phyloP scores from a whole-genome alignment of 441 rosid genomes.

The Dalechampia spathulata region DNA sequence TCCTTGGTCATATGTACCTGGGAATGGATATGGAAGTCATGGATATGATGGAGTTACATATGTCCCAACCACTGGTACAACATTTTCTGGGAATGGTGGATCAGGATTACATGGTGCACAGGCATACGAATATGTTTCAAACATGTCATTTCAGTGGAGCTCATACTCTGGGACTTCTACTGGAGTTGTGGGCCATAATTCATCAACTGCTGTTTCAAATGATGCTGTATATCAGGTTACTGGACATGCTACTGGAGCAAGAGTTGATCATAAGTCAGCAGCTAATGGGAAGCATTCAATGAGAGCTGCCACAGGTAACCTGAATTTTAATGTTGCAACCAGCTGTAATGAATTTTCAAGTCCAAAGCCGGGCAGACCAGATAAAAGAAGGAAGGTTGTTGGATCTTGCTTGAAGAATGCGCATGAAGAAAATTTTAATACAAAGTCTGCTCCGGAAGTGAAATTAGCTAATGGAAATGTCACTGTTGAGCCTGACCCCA shows the following conservation, averaged over 20 bases:
- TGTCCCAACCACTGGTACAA: constrained; percentile 54
- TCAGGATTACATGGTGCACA: constrained; percentile 66
- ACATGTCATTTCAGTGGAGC: constrained; percentile 74
- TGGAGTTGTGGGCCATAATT: constrained; percentile 49
- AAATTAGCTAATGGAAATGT: constrained; percentile 30
- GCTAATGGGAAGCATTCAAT: constrained; percentile 43
- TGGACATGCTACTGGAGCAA: constrained; percentile 37
- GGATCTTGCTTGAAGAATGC: constrained; percentile 28
- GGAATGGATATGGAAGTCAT: constrained; percentile 65
- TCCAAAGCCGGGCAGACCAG: constrained; percentile 46
- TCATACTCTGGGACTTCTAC: constrained; percentile 54
- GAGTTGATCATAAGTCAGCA: constrained; percentile 35
- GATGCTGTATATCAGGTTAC: constrained; percentile 48
- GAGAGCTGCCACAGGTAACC: constrained; percentile 24
- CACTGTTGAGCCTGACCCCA: constrained; percentile 32
- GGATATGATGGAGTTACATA: constrained; percentile 67
- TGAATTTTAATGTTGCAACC: constrained; percentile 24
- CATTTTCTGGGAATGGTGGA: constrained; percentile 47
- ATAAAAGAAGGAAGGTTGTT: constrained; percentile 67
- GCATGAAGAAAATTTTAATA: constrained; percentile 32
- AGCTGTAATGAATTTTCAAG: constrained; percentile 31
- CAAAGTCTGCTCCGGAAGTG: constrained; percentile 36
- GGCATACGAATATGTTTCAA: constrained; percentile 70
- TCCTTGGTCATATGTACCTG: constrained; percentile 54
- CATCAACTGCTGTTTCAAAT: constrained; percentile 36